Evolutionary conservation across 352 stramenopile species (phyloP), one percentile per base, ranked within the genome.

Genomic region (Elongisporangium undulatum): DNA sequence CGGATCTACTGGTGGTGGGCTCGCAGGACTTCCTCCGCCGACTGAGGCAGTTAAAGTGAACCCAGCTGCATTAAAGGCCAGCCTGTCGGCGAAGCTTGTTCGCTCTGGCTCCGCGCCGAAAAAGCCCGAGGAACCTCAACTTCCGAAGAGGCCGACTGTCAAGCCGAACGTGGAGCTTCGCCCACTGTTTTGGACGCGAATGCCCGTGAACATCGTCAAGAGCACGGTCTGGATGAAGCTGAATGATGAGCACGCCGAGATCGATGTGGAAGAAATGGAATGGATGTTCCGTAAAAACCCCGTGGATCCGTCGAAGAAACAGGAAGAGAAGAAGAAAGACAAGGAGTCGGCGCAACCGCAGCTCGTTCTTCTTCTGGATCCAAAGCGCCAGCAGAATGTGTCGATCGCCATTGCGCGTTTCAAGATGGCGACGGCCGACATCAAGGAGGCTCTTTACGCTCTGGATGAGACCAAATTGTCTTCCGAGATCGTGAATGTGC

Each of bases 351-450:
- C 57, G 10, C 71, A 76, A 50, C 81, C 81, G 0, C 83, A 90
- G 63, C 75, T 83, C 39, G 86, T 95, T 7, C 71, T 94, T 21
- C 74, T 99, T 16, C 91, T 99, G 52, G 97, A 99, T 64, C 82
- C 92, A 2, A 99, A 99, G 72, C 86, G 94, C 22, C 92, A 97
- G 41, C 97, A 99, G 72, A 99, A 99, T 78, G 95, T 98, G 1
- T 96, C 93, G n/a, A 99, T 99, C 48, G 96, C 97, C 17, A 94
- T 99, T 55, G 95, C 94, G 23, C 89, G 96, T 34, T 91, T 99
- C 52, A 90, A 97, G 34, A 97, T 99, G 82, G 95, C 87, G 57
- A 83, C 85, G 0, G 63, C 77, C 1, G 85, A 96, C 58, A 92
- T 97, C 53, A 92, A 94, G 55, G 77, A 82, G 10, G 88, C 88